These are phyloP conservation scores for Geranium brycei DNA, from an alignment of 345 rosid genomes.

Conservation along the genomic window DNA sequence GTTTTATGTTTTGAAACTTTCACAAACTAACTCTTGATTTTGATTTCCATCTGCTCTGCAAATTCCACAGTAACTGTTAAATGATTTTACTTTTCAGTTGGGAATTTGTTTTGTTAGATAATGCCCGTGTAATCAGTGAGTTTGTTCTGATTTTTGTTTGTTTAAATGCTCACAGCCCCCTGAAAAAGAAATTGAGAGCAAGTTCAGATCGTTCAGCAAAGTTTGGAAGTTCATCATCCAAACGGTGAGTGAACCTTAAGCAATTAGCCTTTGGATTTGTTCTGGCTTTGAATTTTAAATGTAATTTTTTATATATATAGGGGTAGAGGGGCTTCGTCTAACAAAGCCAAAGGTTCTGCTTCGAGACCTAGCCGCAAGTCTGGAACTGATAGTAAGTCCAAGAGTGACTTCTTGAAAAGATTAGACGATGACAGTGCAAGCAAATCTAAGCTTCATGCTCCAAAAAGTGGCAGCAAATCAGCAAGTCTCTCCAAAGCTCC, in stretches of 20 bases:
- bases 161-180: conserved; percentile 34
- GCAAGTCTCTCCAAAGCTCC: neutral
- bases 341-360: conserved; percentile 33
- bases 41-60: too few relatives aligned
- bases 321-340: conserved; percentile 48
- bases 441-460: neutral
- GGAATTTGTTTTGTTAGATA: neutral
- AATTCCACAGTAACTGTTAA: too few relatives aligned
- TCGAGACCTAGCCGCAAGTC: conserved; percentile 21
- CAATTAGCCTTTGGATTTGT: neutral
- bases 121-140: neutral
- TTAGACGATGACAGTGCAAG: conserved; percentile 13
- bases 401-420: neutral
- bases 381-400: conserved; percentile 15
- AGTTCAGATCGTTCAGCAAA: conserved; percentile 22
- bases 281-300: neutral
- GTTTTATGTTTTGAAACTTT: too few relatives aligned
- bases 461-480: neutral
- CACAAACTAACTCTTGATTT: too few relatives aligned
- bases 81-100: neutral
- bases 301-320: conserved; percentile 19
- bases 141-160: neutral
- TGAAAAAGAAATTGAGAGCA: conserved; percentile 40
- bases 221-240: conserved; percentile 34
- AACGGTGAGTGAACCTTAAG: conserved; percentile 33